Base-by-base conservation (phyloP, 495 filamentous ascomycete genomes). In the Chaetomium fimeti region DNA sequence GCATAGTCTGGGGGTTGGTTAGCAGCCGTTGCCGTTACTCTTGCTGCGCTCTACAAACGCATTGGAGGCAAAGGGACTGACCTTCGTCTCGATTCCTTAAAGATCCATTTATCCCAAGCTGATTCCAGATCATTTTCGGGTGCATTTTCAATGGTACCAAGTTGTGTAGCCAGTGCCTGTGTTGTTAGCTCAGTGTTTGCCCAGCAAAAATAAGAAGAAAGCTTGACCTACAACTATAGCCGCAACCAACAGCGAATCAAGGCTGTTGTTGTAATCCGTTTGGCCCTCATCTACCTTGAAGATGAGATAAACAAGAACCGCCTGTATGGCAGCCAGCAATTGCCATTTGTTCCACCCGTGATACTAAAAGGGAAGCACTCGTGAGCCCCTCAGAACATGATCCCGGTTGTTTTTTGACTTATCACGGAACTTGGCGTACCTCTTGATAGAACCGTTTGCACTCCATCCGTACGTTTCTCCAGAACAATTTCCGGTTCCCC, bases 401-500 rank as follows among this genome's bases (percentile, higher is more conserved):
- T 36, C 3, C 3, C 29, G 3, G 32, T 9, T 18, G 3, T 43
- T 43, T 43, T 12, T 15, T 9, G 22, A 51, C 3, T 54, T 27
- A 28, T 29, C 27, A 24, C 27, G n/a, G 25, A 28, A 38, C 25
- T 61, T 32, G 51, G 68, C 71, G 2, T 73, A 81, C 80, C 67
- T 79, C 74, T 63, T 59, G 68, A 67, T 49, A 61, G 15, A 80
- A 68, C 22, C 75, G 72, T 63, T 81, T 78, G 68, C 79, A 83
- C 65, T 82, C 79, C 60, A 71, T 48, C 42, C 71, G 68, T 57
- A 81, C 79, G 67, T 81, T 80, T 57, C 45, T 53, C 64, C 64
- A 83, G 65, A 83, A 83, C 40, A 81, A 47, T 25, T 77, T 78
- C 60, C 78, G 76, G 68, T 73, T 79, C 18, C 74, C 74, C 52